phyloP scores from a whole-genome alignment of 2,329 filamentous ascomycete genomes.

The Blastomyces gilchristii region DNA sequence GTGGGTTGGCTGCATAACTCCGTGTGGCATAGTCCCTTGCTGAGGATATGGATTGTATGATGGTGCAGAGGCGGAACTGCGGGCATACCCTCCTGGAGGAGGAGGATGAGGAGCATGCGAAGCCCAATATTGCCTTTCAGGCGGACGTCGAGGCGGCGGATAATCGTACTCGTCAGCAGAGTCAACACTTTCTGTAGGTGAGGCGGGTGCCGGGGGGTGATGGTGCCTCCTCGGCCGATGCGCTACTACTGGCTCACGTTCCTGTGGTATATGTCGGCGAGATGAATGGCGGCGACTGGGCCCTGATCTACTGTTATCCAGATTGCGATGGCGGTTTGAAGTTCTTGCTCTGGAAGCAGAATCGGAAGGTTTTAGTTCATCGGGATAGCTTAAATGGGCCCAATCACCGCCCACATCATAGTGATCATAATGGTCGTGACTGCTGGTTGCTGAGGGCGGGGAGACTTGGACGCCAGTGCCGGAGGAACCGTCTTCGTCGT shows the following conservation, averaged over 20 bases:
- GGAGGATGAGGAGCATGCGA: constrained; percentile 21
- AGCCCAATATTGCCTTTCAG: constrained; percentile 27
- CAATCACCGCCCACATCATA: constrained; percentile 28
- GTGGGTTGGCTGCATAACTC: constrained; percentile 14
- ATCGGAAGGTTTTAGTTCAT: constrained; percentile 40
- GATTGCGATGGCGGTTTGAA: constrained; percentile 32
- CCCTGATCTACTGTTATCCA: constrained; percentile 29
- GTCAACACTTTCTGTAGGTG: constrained; percentile 14
- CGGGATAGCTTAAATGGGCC: constrained; percentile 33
- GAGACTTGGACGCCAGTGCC: constrained; percentile 34
- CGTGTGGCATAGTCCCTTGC: constrained; percentile 17
- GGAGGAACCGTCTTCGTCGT: constrained; percentile 37
- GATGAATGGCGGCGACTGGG: constrained; percentile 28
- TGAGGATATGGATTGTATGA: constrained; percentile 28
- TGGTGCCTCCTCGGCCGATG: constrained; percentile 36
- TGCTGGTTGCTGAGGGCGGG: constrained; percentile 31
- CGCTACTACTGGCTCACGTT: constrained; percentile 26
- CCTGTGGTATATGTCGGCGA: constrained; percentile 29
- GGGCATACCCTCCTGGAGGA: constrained; percentile 28
- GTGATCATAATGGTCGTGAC: constrained; percentile 31
- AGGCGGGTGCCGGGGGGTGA: constrained; percentile 23
- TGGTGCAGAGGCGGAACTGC: constrained; percentile 32
- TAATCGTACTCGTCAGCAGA: constrained; percentile 9
- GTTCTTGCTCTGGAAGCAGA: constrained; percentile 36
- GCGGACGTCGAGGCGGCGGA: constrained; percentile 33